Evolutionary conservation across 2,329 filamentous ascomycete genomes (phyloP).

Genomic region (Aureobasidium sp.): DNA sequence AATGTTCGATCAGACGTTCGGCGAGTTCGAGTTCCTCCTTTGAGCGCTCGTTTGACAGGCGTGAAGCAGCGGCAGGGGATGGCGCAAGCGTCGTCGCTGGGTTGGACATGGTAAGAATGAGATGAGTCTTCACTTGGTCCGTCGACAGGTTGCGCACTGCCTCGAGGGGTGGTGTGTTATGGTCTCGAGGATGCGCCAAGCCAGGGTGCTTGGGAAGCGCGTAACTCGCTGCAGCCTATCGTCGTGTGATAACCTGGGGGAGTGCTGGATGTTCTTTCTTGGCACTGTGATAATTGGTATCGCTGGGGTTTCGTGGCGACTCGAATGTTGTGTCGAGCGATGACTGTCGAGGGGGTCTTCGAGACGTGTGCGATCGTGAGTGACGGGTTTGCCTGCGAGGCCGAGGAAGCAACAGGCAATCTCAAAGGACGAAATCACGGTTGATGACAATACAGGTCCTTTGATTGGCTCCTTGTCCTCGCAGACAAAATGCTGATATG

Average conservation of each 20-base stretch:
- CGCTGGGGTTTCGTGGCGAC: background rate
- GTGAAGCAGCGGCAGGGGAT: background rate
- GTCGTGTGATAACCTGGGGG: constrained; percentile 1
- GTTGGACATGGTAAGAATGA: constrained; percentile 2
- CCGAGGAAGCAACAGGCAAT: constrained; percentile 4
- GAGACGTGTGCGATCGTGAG: background rate
- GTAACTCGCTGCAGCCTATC: constrained; percentile 10
- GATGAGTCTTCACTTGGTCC: background rate
- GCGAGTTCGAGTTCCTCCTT: constrained; percentile 46
- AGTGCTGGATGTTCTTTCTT: background rate
- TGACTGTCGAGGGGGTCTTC: background rate
- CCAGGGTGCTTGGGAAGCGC: background rate
- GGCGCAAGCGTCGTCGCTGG: constrained; percentile 3
- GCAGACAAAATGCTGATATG: background rate
- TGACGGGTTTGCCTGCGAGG: background rate
- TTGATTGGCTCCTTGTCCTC: background rate
- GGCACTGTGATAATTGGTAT: background rate
- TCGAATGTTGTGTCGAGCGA: background rate
- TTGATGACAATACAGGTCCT: background rate
- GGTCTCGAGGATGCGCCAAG: background rate
- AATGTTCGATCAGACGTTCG: constrained; percentile 42
- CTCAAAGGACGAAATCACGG: constrained; percentile 3
- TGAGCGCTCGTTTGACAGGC: constrained; percentile 37
- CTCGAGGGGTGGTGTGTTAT: background rate
- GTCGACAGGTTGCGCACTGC: background rate